Evolutionary conservation across 106 monocot species (phyloP).

Genomic region (Posidonia australis): DNA sequence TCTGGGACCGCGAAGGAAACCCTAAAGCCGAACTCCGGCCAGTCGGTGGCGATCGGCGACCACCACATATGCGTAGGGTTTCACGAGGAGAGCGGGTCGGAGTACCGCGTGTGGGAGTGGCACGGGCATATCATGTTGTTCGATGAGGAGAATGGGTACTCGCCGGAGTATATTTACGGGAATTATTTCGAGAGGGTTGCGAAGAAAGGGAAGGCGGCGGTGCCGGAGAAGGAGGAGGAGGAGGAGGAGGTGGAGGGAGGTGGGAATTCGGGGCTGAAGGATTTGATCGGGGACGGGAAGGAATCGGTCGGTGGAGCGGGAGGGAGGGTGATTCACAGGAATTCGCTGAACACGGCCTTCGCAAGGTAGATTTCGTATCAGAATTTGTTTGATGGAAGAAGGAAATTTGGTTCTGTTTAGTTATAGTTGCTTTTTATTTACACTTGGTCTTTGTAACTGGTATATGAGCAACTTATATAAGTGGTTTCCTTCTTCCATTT

Average conservation of each 20-base stretch:
- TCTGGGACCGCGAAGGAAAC: conserved; percentile 40
- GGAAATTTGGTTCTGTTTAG: no score
- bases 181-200: conserved; percentile 79
- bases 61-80: conserved; percentile 80
- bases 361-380: background rate
- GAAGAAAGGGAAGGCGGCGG: conserved; percentile 14
- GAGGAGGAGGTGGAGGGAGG: conserved; percentile 34
- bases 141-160: conserved; percentile 78
- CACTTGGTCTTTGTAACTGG: no score
- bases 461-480: no score
- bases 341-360: background rate
- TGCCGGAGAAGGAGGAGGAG: conserved; percentile 12
- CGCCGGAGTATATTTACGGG: conserved; percentile 87
- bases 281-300: conserved; percentile 50
- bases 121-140: conserved; percentile 95
- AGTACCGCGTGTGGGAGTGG: conserved; percentile 96
- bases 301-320: conserved; percentile 11
- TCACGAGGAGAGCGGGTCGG: conserved; percentile 55
- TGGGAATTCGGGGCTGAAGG: conserved; percentile 49
- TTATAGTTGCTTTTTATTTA: no score
- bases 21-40: conserved; percentile 87
- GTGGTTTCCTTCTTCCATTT: no score
- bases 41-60: conserved; percentile 71
- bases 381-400: background rate
- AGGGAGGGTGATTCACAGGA: conserved; percentile 13